Evolutionary conservation across 106 monocot genomes (phyloP), one percentile per base, ranked within the genome.

Genomic region (Platanthera guangdongensis): DNA sequence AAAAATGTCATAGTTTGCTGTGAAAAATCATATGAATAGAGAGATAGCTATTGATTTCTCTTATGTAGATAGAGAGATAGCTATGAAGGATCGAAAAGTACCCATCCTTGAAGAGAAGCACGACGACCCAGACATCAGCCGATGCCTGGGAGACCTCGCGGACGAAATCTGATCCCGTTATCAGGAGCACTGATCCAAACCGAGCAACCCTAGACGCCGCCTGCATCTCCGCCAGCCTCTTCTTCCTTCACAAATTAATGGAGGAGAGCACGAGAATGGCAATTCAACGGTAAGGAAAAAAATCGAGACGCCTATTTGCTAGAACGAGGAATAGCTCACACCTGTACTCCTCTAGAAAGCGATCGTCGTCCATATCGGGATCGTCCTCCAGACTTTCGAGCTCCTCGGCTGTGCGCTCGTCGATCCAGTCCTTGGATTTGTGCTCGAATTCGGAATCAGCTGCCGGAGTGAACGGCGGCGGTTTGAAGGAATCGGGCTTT

Each of bases 281-380:
- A 76, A 76, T 8, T 22, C 49, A 57, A 72, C 14, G 7, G 4
- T 22, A 8, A 72, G 22, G 51, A 25, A 6, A 60, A 4, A 19
- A 3, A 15, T 8, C 4, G 6, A 69, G 46, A 59, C 16, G 8
- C 50, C n/a, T 48, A 39, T 21, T 3, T 19, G 12, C 2, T 53
- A 39, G 12, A 67, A 67, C 1, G 32, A 76, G 10, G 14, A 18
- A n/a, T 57, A 75, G 32, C 6, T 12, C 47, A 0, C 9, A 93
- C 96, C 91, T 85, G 82, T 97, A 91, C 76, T 97, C 89, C 80
- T 97, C 84, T 21, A 97, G 86, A 85, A 97, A 97, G 18, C 96
- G 89, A 73, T 91, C 89, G 51, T 97, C 96, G 47, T 93, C 87
- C 75, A 93, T 85, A 65, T 86, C 82, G 45, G 79, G 81, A 30